Evolutionary conservation across 1,139 yeast species (phyloP), one percentile per base, ranked within the genome.

Genomic region (Saccharomyces hybrid): DNA sequence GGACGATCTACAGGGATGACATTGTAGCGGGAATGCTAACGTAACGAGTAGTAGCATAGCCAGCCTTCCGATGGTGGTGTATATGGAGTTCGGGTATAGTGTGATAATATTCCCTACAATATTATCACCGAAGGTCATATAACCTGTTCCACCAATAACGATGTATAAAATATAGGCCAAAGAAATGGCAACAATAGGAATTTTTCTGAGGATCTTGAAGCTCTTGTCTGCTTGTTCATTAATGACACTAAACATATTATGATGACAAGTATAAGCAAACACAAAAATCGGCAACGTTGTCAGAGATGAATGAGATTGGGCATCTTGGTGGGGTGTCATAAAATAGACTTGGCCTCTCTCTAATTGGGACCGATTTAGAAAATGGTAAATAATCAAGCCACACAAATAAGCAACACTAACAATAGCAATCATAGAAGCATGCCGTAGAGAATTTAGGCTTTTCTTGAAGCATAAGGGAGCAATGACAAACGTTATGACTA

Each of bases 261-360:
- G 91, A 68, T 86, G 93, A 65, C 91, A 85, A 2, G 93, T 86
- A 69, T 84, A 86, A 1, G 90, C 89, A 74, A 85, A 85, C 28
- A 86, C 88, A 65, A 84, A 82, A 53, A 86, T 83, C 2, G 91
- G 90, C 70, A 86, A 83, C 38, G 86, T 73, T 2, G 78, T 68
- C 48, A 78, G 63, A 38, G 75, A 66, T 2, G 77, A 66, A 7
- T 62, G 58, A 41, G 49, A 46, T 26, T 53, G 48, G 0, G 71
- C 57, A 7, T 65, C 59, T 4, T 72, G 66, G 19, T 61, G 58
- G 1, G 82, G 82, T 12, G 64, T 59, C 16, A 72, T 59, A 14
- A 70, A 56, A n/a, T 75, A 64, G 0, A 78, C 71, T 0, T 65
- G 64, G 1, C 81, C 82, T 56, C 65, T 71, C 6, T 64, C 69